Evolutionary conservation across 805 yeast species (phyloP), one percentile per base, ranked within the genome.

Genomic region (Candida saitoana): DNA sequence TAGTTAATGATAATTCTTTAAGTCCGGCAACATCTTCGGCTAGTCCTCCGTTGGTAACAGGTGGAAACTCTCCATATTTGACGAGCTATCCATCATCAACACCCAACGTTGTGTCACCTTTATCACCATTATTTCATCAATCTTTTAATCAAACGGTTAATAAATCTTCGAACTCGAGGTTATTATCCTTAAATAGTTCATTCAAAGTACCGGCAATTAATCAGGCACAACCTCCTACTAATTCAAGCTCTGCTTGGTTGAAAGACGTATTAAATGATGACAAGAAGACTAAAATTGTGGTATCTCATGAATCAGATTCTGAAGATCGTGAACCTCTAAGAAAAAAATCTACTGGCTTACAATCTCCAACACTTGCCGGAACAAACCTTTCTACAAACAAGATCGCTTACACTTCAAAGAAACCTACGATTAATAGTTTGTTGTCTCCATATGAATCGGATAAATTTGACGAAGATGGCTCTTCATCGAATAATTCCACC

Each of bases 61-160:
- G 61, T 12, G 31, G 17, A 8, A 36, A 5, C 15, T 36, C 31
- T n/a, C 38, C 31, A 3, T 24, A 36, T 17, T 63, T 62, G 6
- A 49, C 57, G 5, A n/a, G n/a, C n/a, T 50, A 47, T 5, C 54
- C 64, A 25, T 48, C 57, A 19, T 49, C 59, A 11, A 54, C 62
- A 3, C 65, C 69, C 19, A 56, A 57, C 41, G 48, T 62, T 49
- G 64, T 60, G 20, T 56, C 64, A 40, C 73, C 74, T 11, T 54
- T 69, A 27, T 58, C 65, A 18, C 74, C 74, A 15, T 56, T 69
- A 27, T 69, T 64, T 49, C 71, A 64, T 47, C 70, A 64, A 45
- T 50, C 62, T 19, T 64, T 65, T 44, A 55, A 52, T 50, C 63
- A 60, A 42, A 43, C 51, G 7, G 39, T 40, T 6, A 24, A 29